These are phyloP conservation scores for Pneumocystis canis DNA, from an alignment of 1,139 yeast genomes.

Conservation along the genomic window DNA sequence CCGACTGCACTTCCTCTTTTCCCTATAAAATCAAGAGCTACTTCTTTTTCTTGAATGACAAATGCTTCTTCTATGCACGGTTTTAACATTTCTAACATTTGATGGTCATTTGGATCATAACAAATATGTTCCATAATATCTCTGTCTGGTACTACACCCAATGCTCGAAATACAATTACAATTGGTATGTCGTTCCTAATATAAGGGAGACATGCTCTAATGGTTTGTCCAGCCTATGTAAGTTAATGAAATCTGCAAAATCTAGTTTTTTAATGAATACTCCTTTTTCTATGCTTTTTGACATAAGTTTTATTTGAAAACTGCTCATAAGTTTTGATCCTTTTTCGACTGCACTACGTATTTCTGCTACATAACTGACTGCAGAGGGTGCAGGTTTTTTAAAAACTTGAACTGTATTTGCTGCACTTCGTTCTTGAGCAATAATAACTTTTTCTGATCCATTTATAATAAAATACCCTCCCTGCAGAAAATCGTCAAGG, in stretches of 20 bases:
- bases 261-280: slow-evolving; percentile 24
- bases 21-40: slow-evolving; percentile 93
- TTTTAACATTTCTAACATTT: slow-evolving; percentile 96
- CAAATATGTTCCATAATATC: slow-evolving; percentile 96
- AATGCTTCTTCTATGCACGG: slow-evolving; percentile 99
- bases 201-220: slow-evolving; percentile 89
- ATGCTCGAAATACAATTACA: slow-evolving; percentile 89
- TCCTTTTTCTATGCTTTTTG: slow-evolving; percentile 55
- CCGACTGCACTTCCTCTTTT: slow-evolving; percentile 93
- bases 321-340: slow-evolving; percentile 90
- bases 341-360: slow-evolving; percentile 89
- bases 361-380: slow-evolving; percentile 89
- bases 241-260: not conserved
- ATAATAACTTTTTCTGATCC: slow-evolving; percentile 96
- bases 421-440: slow-evolving; percentile 97
- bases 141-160: slow-evolving; percentile 98
- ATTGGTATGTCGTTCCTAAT: slow-evolving; percentile 94
- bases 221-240: slow-evolving; percentile 35
- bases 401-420: slow-evolving; percentile 95
- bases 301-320: slow-evolving; percentile 76
- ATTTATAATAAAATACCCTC: slow-evolving; percentile 94
- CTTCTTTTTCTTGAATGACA: slow-evolving; percentile 94
- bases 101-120: slow-evolving; percentile 97
- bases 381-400: slow-evolving; percentile 97
- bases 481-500: slow-evolving; percentile 35